Evolutionary conservation across 495 filamentous ascomycete genomes (phyloP).

Genomic region (Neurospora intermedia): DNA sequence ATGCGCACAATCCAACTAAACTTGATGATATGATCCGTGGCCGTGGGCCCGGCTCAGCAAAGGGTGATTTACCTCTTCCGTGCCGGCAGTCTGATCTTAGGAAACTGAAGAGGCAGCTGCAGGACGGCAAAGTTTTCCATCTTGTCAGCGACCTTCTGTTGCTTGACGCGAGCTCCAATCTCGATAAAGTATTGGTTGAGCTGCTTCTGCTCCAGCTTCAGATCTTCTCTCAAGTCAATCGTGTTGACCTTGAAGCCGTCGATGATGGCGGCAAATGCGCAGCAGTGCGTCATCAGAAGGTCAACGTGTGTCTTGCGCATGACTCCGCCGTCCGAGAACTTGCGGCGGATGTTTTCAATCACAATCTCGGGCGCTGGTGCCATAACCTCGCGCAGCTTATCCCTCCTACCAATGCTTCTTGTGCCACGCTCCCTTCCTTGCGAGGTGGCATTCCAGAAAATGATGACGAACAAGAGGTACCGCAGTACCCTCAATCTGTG

Average conservation of each 20-base stretch:
- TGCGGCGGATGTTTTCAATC: conserved; percentile 54
- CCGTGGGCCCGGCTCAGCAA: background rate
- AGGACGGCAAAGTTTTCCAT: conserved; percentile 55
- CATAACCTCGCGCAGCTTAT: conserved; percentile 37
- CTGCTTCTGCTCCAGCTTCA: conserved; percentile 59
- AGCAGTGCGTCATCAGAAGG: conserved; percentile 57
- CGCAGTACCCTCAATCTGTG: conserved; percentile 51
- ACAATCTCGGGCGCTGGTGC: conserved; percentile 48
- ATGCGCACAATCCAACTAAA: background rate
- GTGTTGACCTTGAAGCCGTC: conserved; percentile 73
- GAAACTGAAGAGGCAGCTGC: conserved; percentile 73
- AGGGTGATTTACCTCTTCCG: conserved; percentile 5
- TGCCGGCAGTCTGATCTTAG: conserved; percentile 38
- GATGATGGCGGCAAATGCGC: conserved; percentile 54
- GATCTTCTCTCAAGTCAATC: conserved; percentile 63
- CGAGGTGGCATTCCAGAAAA: conserved; percentile 39
- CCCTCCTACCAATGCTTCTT: conserved; percentile 33
- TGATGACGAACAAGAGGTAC: conserved; percentile 55
- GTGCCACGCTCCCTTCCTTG: conserved; percentile 30
- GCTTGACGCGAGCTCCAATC: conserved; percentile 58
- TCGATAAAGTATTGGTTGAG: conserved; percentile 65
- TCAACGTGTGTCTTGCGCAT: conserved; percentile 55
- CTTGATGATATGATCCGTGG: background rate
- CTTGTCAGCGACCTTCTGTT: conserved; percentile 38
- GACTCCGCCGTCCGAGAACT: conserved; percentile 52